Percentiles rank a stretch among this genome's conserved stretches.
Conservation (phyloP, 345 rosid species). For the Hibiscus tridactylites region DNA sequence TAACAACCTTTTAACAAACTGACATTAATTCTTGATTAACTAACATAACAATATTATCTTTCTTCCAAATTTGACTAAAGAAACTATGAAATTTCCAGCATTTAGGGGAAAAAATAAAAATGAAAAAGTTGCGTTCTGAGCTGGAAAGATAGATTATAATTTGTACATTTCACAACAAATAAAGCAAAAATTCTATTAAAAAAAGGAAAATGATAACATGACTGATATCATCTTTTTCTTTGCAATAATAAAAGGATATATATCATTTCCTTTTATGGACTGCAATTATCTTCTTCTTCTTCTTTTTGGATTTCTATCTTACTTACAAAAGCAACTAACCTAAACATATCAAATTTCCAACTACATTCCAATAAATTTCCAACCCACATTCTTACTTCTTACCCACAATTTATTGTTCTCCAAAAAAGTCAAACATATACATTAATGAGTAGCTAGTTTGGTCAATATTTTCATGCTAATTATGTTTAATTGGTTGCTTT, state of each 20-base stretch:
- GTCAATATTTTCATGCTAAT: too few relatives aligned
- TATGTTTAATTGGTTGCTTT: too few relatives aligned
- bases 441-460: too few relatives aligned
- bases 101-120: neutral
- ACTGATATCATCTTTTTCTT: neutral
- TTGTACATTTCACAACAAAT: neutral
- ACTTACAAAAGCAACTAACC: too few relatives aligned
- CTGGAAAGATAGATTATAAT: neutral
- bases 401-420: neutral
- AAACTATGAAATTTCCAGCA: neutral
- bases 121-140: neutral
- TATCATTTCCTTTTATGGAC: too few relatives aligned
- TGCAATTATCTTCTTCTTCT: too few relatives aligned
- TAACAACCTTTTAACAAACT: too few relatives aligned
- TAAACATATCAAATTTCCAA: neutral
- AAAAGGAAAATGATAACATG: neutral
- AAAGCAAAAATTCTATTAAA: neutral
- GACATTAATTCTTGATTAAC: too few relatives aligned
- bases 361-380: neutral
- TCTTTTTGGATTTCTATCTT: too few relatives aligned
- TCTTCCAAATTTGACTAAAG: neutral
- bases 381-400: neutral
- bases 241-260: neutral
- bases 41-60: neutral
- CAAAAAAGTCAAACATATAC: neutral